Percentiles rank a stretch among this genome's conserved stretches.
These are phyloP conservation scores for Cladorrhinum sp. DNA, from an alignment of 2,329 filamentous ascomycete species.

Conservation along the genomic window DNA sequence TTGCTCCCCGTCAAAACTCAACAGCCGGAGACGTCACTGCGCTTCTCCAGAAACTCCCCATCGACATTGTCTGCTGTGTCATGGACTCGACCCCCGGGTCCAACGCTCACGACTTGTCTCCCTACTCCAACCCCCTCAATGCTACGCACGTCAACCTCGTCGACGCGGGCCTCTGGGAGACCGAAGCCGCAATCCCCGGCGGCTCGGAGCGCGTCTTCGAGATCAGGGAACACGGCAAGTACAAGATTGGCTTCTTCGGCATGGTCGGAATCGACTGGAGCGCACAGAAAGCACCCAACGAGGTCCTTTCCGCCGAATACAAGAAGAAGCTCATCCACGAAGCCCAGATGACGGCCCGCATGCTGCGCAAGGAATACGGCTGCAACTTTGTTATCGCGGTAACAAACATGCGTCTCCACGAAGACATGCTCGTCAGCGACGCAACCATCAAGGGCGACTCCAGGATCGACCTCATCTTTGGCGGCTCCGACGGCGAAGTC, in stretches of 20 bases:
- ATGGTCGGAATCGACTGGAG: slow-evolving; percentile 6
- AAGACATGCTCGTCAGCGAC: neutral
- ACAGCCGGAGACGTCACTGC: neutral
- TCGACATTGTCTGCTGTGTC: slow-evolving; percentile 4
- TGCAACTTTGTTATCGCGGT: neutral
- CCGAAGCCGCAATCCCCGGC: neutral
- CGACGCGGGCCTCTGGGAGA: neutral
- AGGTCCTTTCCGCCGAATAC: neutral
- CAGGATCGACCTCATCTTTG: slow-evolving; percentile 3
- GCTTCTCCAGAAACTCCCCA: slow-evolving; percentile 1
- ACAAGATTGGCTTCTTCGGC: slow-evolving; percentile 2
- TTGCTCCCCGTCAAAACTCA: neutral
- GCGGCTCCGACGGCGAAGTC: neutral
- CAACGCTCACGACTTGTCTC: neutral
- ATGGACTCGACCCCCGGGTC: neutral
- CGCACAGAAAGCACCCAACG: neutral
- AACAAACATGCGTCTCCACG: slow-evolving; percentile 1
- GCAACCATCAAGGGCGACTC: neutral
- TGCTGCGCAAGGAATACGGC: neutral
- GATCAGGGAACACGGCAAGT: neutral
- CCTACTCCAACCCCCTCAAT: neutral
- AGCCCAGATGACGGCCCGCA: neutral
- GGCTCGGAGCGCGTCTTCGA: neutral
- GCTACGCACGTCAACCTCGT: neutral
- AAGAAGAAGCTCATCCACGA: neutral